Conservation (phyloP, 352 stramenopile species). For the Pilasporangium apinafurcum region DNA sequence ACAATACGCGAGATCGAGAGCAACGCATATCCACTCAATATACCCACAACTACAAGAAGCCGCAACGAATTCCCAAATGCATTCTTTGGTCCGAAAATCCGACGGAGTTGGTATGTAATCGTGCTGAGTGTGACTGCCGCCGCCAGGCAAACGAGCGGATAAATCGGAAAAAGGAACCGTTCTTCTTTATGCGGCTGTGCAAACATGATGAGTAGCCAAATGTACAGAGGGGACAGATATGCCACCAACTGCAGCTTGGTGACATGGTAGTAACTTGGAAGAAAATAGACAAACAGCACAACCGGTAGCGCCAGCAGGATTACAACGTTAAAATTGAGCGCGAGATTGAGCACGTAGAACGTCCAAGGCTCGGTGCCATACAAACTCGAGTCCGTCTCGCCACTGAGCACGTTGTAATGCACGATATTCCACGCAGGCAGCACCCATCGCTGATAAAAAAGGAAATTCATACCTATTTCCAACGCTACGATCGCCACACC, state of each 20-base stretch:
- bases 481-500: conserved; percentile 60
- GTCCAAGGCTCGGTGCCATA: conserved; percentile 94
- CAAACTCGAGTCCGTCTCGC: conserved; percentile 92
- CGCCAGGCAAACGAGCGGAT: conserved; percentile 86
- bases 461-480: conserved; percentile 83
- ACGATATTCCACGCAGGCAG: conserved; percentile 93
- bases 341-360: conserved; percentile 96
- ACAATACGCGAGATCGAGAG: conserved; percentile 51
- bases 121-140: conserved; percentile 71
- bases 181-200: conserved; percentile 98
- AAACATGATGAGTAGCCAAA: conserved; percentile 93
- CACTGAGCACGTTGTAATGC: conserved; percentile 92
- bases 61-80: conserved; percentile 14
- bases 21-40: conserved; percentile 38
- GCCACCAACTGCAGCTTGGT: conserved; percentile 19
- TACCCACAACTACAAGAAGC: conserved; percentile 28
- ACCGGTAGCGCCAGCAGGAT: conserved; percentile 59
- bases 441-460: conserved; percentile 64
- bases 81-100: conserved; percentile 16
- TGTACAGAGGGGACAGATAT: conserved; percentile 65
- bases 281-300: conserved; percentile 17
- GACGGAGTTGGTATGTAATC: conserved; percentile 24
- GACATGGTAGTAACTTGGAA: conserved; percentile 29
- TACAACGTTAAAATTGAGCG: conserved; percentile 94
- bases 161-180: conserved; percentile 95